Evolutionary conservation across 345 rosid species (phyloP), one percentile per base, ranked within the genome.

Genomic region (Psidium friedrichsthalianum): DNA sequence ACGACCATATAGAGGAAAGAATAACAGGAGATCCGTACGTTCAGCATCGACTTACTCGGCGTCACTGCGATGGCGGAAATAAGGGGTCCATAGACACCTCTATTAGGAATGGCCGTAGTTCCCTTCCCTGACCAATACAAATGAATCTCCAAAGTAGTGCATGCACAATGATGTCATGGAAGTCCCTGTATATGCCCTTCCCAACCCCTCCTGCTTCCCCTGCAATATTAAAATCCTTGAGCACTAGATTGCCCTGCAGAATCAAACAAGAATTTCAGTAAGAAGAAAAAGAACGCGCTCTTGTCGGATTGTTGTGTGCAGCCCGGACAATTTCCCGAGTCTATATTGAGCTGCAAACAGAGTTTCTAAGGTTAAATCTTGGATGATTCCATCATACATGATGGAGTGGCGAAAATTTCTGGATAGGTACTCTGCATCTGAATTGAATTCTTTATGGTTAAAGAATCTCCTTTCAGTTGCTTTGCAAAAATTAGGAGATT

Each of bases 71-170:
- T 93, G 56, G 94, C 98, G 18, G 98, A 94, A 86, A 95, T 93
- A 83, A 95, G 96, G 85, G 98, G 98, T 13, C 98, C 98, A 80
- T 95, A 93, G 80, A 89, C 93, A 57, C 95, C 95, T 85, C 96
- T 83, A 6, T 82, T 82, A 32, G 98, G 98, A 86, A 95, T 42
- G 16, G 93, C 86, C n/a, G 83, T 93, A 15, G 98, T 95, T 78
- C 99, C 98, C 93, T 92, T 94, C 15, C 99, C 98, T 20, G 87
- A 25, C 99, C 98, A 97, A 51, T 88, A 89, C 54, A 97, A 89
- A 86, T 92, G 95, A 85, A 97, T 90, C 91, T 95, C 96, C 85
- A 97, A 25, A 42, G 98, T 95, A 89, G 90, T 91, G 27, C 94
- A 83, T 85, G 91, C 12, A 97, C 94, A 14, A 12, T 42, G 54